Percentiles rank a stretch among this genome's conserved stretches.
Conservation (phyloP, 169 alveolate species). For the Plasmodium fragile region DNA sequence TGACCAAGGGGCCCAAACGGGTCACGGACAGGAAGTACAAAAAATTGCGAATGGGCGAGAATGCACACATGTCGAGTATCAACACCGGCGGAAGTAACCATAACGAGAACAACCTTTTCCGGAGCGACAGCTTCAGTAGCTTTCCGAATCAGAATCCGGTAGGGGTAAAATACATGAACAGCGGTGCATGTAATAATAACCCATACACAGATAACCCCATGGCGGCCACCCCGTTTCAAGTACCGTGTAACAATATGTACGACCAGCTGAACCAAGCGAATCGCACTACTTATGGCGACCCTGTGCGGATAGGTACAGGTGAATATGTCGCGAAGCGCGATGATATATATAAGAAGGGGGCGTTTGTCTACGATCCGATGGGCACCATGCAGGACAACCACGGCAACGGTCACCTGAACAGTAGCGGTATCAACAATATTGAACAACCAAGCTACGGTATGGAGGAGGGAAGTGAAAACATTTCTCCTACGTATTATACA, state of each 20-base stretch:
- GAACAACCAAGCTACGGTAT: not conserved
- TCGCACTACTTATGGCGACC: not conserved
- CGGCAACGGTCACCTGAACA: not conserved
- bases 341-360: constrained; percentile 5
- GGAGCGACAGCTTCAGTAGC: not conserved
- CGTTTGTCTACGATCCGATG: not conserved
- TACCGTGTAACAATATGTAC: not conserved
- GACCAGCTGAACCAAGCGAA: not conserved
- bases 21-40: not conserved
- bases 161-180: not conserved
- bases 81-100: not conserved
- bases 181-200: not conserved
- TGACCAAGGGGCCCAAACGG: not conserved
- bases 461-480: not conserved
- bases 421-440: not conserved
- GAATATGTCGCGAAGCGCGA: not conserved
- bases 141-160: not conserved
- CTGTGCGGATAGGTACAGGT: not conserved
- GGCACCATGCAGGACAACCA: not conserved
- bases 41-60: not conserved
- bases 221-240: not conserved
- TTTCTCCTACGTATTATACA: not conserved
- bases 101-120: not conserved
- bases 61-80: not conserved
- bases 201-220: not conserved